A percentile compares a stretch with the other conserved stretches of the same genome.
Evolutionary conservation across 495 filamentous ascomycete genomes (phyloP).

Genomic region (Parmelia sp.): DNA sequence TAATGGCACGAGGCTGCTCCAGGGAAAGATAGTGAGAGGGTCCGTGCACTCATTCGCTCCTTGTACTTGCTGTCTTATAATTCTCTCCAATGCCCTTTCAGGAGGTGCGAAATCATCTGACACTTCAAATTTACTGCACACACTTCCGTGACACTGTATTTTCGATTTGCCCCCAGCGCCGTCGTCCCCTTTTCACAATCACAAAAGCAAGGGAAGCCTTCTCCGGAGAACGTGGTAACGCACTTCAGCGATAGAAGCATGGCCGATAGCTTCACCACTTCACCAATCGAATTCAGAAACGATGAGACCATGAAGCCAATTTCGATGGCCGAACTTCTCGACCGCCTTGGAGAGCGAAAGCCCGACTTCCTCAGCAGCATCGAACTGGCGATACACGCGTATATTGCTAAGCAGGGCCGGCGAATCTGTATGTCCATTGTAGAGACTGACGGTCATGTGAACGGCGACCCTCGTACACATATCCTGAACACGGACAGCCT

Average conservation of each 20-base stretch:
- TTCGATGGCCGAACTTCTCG: slow-evolving; percentile 1
- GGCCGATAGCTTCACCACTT: neutral
- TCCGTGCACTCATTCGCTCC: too few relatives aligned
- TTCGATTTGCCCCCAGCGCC: neutral
- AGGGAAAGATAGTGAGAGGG: too few relatives aligned
- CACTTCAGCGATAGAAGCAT: slow-evolving; percentile 1
- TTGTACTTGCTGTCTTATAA: too few relatives aligned
- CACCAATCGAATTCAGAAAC: too few relatives aligned
- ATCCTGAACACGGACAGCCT: slow-evolving; percentile 1
- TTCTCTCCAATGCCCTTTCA: too few relatives aligned
- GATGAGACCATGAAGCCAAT: neutral
- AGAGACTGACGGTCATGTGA: neutral
- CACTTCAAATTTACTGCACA: neutral
- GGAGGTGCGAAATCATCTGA: too few relatives aligned
- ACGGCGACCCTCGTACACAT: neutral
- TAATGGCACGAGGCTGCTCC: too few relatives aligned
- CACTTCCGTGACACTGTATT: neutral
- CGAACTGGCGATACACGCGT: neutral
- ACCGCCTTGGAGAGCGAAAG: slow-evolving; percentile 6
- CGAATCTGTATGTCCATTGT: slow-evolving; percentile 8
- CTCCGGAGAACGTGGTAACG: neutral
- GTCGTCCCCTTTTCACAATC: neutral
- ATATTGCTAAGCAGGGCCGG: slow-evolving; percentile 5
- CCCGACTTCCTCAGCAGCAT: slow-evolving; percentile 1
- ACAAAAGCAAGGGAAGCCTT: neutral